phyloP scores from a whole-genome alignment of 192 early-diverging fungal species.

The Oehlia diaphana region DNA sequence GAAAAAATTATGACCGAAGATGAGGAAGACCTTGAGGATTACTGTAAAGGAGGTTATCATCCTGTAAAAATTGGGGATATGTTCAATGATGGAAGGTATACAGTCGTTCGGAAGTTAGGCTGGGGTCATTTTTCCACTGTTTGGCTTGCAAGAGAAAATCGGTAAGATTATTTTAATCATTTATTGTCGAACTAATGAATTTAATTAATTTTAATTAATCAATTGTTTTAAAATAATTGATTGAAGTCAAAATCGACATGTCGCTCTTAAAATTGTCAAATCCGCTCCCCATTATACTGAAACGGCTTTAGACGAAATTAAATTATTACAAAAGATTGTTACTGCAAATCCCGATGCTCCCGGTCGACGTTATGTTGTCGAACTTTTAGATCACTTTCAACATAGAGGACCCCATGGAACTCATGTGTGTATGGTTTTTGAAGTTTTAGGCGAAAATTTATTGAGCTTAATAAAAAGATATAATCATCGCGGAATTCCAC shows the following conservation, averaged over 20 bases:
- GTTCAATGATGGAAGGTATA: constrained; percentile 79
- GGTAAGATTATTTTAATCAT: constrained; percentile 40
- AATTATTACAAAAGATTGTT: constrained; percentile 83
- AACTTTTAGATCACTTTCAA: constrained; percentile 91
- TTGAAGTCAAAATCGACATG: constrained; percentile 68
- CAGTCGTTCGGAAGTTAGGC: constrained; percentile 89
- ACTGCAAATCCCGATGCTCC: constrained; percentile 56
- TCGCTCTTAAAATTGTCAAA: constrained; percentile 98
- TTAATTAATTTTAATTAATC: not conserved
- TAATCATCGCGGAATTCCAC: constrained; percentile 80
- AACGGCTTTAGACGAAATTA: constrained; percentile 94
- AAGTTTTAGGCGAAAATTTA: constrained; percentile 94
- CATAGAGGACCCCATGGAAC: constrained; percentile 84
- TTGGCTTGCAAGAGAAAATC: constrained; percentile 85
- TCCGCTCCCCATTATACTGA: constrained; percentile 94
- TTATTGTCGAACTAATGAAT: not conserved
- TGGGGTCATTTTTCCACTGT: constrained; percentile 99
- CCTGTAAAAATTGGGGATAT: constrained; percentile 80
- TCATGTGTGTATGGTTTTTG: constrained; percentile 98
- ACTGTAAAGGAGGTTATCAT: constrained; percentile 93
- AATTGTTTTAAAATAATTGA: not conserved
- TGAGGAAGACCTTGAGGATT: constrained; percentile 91
- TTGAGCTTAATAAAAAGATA: constrained; percentile 85
- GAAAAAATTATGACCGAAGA: constrained; percentile 53
- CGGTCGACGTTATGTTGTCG: constrained; percentile 72